These are phyloP conservation scores for Sarocladium kiliense DNA, from an alignment of 2,329 filamentous ascomycete genomes.

Conservation along the genomic window DNA sequence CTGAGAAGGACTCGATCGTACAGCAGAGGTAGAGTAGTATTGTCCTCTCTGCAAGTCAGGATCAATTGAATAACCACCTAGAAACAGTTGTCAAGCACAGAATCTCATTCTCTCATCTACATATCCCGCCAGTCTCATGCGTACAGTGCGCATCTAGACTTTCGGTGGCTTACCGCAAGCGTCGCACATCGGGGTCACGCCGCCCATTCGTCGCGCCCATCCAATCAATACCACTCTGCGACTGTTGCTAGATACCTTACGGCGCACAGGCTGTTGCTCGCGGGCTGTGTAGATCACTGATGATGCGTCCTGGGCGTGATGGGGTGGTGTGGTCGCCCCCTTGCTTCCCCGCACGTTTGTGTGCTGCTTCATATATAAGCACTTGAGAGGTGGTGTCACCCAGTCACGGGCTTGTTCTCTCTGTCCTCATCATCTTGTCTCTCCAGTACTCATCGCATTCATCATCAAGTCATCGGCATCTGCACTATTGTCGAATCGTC, in stretches of 20 bases:
- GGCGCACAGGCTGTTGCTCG: no score
- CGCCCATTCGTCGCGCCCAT: neutral
- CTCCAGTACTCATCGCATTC: neutral
- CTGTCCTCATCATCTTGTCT: neutral
- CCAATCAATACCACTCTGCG: neutral
- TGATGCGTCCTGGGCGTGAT: neutral
- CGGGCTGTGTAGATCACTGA: slow-evolving; percentile 4
- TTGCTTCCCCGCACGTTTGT: slow-evolving; percentile 6
- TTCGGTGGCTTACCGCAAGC: slow-evolving; percentile 8
- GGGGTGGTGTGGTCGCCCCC: slow-evolving; percentile 2
- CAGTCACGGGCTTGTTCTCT: neutral
- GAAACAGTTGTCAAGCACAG: no score
- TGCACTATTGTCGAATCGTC: neutral
- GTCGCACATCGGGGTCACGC: neutral
- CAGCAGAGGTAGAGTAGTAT: no score
- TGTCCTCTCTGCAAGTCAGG: no score
- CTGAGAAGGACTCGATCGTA: no score
- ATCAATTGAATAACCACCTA: no score
- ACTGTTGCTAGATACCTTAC: neutral
- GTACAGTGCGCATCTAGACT: slow-evolving; percentile 7
- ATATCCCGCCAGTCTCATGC: neutral
- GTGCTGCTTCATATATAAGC: slow-evolving; percentile 9
- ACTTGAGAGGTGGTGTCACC: slow-evolving; percentile 5
- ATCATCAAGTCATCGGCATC: neutral
- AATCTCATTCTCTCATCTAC: neutral